Percentiles rank a stretch among this genome's conserved stretches.
phyloP scores from a whole-genome alignment of 768 basidiomycete genomes.

The Trametes gibbosa region DNA sequence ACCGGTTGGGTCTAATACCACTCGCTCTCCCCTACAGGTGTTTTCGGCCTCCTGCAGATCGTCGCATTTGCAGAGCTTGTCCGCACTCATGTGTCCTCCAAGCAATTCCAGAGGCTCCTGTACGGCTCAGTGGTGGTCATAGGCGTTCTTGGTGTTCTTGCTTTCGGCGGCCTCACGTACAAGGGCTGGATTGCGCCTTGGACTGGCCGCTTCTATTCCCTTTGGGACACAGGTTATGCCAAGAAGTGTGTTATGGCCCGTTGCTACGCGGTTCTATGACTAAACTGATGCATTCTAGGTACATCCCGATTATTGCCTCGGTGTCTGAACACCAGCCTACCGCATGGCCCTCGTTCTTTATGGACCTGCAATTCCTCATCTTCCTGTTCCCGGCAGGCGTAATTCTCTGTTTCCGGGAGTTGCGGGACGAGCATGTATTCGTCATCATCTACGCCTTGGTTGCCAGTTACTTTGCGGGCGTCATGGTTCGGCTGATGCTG shows the following conservation, averaged over 20 bases:
- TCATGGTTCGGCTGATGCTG: conserved; percentile 99
- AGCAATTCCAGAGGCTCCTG: conserved; percentile 87
- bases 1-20: neutral
- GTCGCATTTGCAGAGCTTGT: conserved; percentile 91
- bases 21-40: conserved; percentile 45
- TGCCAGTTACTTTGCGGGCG: conserved; percentile 97
- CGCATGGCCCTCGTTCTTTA: conserved; percentile 99
- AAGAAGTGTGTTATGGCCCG: conserved; percentile 65
- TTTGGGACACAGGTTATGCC: conserved; percentile 99
- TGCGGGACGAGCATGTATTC: conserved; percentile 96
- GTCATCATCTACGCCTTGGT: conserved; percentile 97
- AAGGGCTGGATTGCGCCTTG: conserved; percentile 97
- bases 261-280: neutral
- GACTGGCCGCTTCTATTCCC: conserved; percentile 99
- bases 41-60: conserved; percentile 95
- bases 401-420: conserved; percentile 86
- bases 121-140: conserved; percentile 63
- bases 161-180: conserved; percentile 80
- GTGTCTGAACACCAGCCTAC: conserved; percentile 99
- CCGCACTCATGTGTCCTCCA: conserved; percentile 82
- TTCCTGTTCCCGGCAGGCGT: conserved; percentile 98
- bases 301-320: conserved; percentile 97
- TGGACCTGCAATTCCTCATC: conserved; percentile 97
- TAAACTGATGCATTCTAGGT: conserved; percentile 42
- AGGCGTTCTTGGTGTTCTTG: conserved; percentile 69